phyloP scores from a whole-genome alignment of 345 rosid species.

The Brassica juncea region DNA sequence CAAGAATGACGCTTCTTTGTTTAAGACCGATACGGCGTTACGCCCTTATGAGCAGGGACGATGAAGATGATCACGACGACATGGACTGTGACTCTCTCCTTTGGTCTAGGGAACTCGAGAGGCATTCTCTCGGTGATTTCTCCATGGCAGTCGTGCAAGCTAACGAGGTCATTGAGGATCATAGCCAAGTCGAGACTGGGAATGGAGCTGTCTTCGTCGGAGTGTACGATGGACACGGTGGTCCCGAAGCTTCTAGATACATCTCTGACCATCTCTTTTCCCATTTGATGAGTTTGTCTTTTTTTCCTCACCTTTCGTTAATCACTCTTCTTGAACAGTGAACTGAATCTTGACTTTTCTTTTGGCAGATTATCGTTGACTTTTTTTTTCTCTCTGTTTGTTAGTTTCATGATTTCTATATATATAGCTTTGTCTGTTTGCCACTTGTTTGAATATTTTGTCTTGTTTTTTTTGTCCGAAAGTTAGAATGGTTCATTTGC shows the following conservation, averaged over 20 bases:
- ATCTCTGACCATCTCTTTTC: conserved; percentile 77
- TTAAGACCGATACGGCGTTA: conserved; percentile 72
- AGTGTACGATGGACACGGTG: conserved; percentile 96
- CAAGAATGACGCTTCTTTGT: conserved; percentile 67
- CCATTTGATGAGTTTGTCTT: conserved; percentile 67
- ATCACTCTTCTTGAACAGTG: conserved; percentile 15
- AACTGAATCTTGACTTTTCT: conserved; percentile 30
- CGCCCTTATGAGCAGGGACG: conserved; percentile 80
- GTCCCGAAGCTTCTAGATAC: conserved; percentile 88
- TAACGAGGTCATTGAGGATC: conserved; percentile 83
- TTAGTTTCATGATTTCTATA: conserved; percentile 13
- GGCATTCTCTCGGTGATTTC: conserved; percentile 74
- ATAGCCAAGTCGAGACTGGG: conserved; percentile 82
- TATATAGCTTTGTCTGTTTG: not conserved
- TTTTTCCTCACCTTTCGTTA: not conserved
- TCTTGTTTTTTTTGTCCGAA: not conserved
- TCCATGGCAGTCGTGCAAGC: conserved; percentile 88
- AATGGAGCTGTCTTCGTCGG: conserved; percentile 74
- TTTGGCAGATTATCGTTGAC: too few relatives aligned
- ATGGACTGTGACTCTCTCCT: conserved; percentile 44
- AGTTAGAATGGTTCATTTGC: not conserved
- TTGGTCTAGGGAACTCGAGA: conserved; percentile 84
- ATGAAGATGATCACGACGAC: conserved; percentile 36
- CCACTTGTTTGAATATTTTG: conserved; percentile 6
- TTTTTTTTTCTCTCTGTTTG: not conserved